A percentile compares a stretch with the other conserved stretches of the same genome.
These are phyloP conservation scores for Sporodiniella umbellata DNA, from an alignment of 371 early-diverging fungal genomes.

Conservation along the genomic window DNA sequence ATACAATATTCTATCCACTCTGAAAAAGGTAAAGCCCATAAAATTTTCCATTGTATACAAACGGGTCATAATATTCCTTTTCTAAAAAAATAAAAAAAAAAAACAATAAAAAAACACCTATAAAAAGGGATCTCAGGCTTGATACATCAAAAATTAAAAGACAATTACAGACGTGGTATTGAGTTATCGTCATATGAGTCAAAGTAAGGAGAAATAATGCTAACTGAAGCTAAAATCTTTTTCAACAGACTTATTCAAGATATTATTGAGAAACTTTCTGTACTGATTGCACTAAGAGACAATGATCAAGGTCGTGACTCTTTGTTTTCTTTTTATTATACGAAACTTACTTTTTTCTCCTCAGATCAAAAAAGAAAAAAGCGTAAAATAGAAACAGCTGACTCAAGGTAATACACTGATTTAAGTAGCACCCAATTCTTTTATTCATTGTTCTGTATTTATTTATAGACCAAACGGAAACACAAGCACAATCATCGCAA, in stretches of 20 bases:
- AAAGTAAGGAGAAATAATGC: conserved; percentile 20
- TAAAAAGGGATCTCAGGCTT: conserved; percentile 20
- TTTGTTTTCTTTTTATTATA: not conserved
- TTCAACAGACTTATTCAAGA: conserved; percentile 44
- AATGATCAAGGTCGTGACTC: conserved; percentile 29
- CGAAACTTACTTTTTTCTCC: conserved; percentile 5
- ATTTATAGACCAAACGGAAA: conserved; percentile 3
- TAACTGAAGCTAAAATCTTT: conserved; percentile 4
- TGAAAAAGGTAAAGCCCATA: conserved; percentile 50
- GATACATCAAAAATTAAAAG: conserved; percentile 33
- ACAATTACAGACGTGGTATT: conserved; percentile 39
- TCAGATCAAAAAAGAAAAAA: conserved; percentile 57
- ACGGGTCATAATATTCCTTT: no score
- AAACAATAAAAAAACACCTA: not conserved
- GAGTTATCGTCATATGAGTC: conserved; percentile 30
- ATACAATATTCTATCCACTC: conserved; percentile 26
- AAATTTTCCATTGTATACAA: no score
- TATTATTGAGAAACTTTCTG: conserved; percentile 50
- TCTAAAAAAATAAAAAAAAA: not conserved
- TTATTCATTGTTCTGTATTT: not conserved
- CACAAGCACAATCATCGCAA: conserved; percentile 28
- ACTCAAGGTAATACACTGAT: conserved; percentile 16
- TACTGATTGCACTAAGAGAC: conserved; percentile 52
- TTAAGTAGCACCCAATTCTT: not conserved
- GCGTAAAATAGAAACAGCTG: conserved; percentile 59